Evolutionary conservation across 2,329 filamentous ascomycete species (phyloP), one percentile per base, ranked within the genome.

Genomic region (Hypoxylon sp.): DNA sequence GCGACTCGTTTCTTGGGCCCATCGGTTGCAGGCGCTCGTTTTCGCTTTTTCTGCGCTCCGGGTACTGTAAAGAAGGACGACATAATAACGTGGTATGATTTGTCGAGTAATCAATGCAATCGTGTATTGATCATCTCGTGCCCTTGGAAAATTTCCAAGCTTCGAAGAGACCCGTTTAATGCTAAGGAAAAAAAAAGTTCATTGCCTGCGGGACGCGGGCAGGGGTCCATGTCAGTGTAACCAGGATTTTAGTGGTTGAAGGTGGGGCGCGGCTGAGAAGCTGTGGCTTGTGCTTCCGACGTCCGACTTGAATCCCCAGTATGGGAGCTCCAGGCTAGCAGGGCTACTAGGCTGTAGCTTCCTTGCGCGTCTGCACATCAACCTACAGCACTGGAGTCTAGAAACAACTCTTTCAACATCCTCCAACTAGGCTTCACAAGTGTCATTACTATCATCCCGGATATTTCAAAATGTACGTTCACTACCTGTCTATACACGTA

Each of bases 21-120:
- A 53, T 88, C 84, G 14, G 82, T 76, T 25, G 85, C 84, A 61
- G 82, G 79, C 5, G 83, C 75, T 66, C 94, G 87, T 85, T 98
- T 98, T 74, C 96, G 87, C 86, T 98, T 98, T 82, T 92, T 93
- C 76, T 95, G 91, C 53, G 91, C 91, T 41, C 91, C 91, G 5
- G 96, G 94, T 39, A 91, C 84, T 54, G 94, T 97, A 81, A 99
- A 99, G 81, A 98, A 99, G 39, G 94, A 97, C 75, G 95, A 97
- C 94, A 97, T 96, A 71, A 70, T 82, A 72, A 60, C 37, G 48
- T 41, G 21, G 11, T 32, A 37, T 47, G 30, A 29, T 25, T 12
- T 60, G 12, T 55, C 5, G 25, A 66, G 50, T 2, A 56, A 54
- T 53, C 56, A 58, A 61, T 56, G 56, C 32, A 25, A 51, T 62